Base-by-base conservation (phyloP, 176 grass and related monocot species). In the Cenchrus fungigraminus region DNA sequence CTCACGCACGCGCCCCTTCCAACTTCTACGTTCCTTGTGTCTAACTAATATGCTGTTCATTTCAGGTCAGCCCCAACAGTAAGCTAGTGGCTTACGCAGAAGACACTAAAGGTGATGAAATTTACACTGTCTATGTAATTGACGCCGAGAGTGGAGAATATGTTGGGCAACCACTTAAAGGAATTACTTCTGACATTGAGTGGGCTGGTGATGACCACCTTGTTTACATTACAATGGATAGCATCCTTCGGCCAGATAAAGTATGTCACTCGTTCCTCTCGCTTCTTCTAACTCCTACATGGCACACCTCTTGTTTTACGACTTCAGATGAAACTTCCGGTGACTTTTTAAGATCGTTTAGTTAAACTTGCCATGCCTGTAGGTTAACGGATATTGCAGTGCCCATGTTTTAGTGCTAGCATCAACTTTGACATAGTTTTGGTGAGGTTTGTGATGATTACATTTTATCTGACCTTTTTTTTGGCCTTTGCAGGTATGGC, bases 91-190 rank as follows among this genome's bases (percentile, higher is more conserved):
- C 83, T 71, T 98, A 98, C 19, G 93, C 89, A 74, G 77, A 95
- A 90, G 95, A 98, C 84, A 95, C 87, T 63, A 98, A 93, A 71
- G 95, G 93, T 37, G 77, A 98, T 80, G 93, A 98, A 87, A 93
- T 91, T 61, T 95, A 93, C 88, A 88, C 77, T 51, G 87, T 98
- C 53, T 89, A 90, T 92, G 63, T 98, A 65, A 93, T 98, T 90
- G 87, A 94, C 69, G 83, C 83, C 1, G 95, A 93, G 64, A 90
- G 76, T 68, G 77, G 93, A 68, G 73, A 86, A 57, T 87, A 73
- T 83, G 57, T 94, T 87, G 95, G 86, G 46, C 84, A 90, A 12
- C 80, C 89, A 83, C 86, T 95, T 61, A 87, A 89, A 86, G 87
- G 76, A 76, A 88, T 93, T 56, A 95, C 95, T 86, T 93, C 89